Percentiles rank a stretch among this genome's conserved stretches.
Evolutionary conservation across 768 basidiomycete genomes (phyloP).

Genomic region (Rhodosporidiobolus sp.): DNA sequence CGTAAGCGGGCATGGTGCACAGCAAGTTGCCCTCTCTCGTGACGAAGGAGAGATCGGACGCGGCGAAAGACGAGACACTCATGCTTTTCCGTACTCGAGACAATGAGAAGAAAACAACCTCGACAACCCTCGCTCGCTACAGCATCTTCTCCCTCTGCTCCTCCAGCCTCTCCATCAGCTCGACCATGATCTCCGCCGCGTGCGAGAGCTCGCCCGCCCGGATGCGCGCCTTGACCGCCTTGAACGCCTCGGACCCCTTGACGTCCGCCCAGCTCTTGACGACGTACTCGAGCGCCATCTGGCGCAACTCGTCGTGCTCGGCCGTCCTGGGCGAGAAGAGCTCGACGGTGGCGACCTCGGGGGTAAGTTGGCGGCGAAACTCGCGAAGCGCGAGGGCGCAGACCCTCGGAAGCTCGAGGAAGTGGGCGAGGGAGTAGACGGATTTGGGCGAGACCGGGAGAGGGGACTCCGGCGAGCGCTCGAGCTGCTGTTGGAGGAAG

Average conservation of each 20-base stretch:
- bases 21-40: too few relatives aligned
- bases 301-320: not conserved
- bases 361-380: not conserved
- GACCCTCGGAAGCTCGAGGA: not conserved
- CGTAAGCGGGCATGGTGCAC: too few relatives aligned
- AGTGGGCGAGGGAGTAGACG: constrained; percentile 10
- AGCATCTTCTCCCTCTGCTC: too few relatives aligned
- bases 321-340: not conserved
- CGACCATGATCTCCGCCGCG: too few relatives aligned
- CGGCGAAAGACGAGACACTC: too few relatives aligned
- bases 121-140: too few relatives aligned
- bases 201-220: too few relatives aligned
- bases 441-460: constrained; percentile 14
- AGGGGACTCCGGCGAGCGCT: not conserved
- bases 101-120: too few relatives aligned
- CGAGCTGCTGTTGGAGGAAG: too few relatives aligned
- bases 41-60: too few relatives aligned
- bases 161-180: too few relatives aligned
- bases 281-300: not conserved
- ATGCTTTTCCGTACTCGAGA: too few relatives aligned
- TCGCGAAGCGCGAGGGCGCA: not conserved
- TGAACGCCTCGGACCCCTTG: not conserved
- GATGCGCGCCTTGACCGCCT: not conserved
- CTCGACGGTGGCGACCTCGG: not conserved
- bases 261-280: not conserved